Evolutionary conservation across 2,329 filamentous ascomycete species (phyloP), one percentile per base, ranked within the genome.

Genomic region (Ceratocystis smalleyi): DNA sequence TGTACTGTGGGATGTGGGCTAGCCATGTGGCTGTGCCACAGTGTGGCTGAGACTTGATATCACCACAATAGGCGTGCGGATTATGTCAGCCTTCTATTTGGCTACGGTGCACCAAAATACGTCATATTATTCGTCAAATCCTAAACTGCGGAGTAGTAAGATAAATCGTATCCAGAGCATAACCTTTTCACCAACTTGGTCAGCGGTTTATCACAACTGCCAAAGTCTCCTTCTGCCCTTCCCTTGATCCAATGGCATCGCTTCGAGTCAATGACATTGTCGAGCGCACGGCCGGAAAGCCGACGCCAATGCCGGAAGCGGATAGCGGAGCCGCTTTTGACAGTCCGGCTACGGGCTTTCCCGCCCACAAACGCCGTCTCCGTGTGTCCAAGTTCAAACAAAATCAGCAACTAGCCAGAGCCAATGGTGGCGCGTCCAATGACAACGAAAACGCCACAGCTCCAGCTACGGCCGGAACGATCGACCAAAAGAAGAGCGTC

Each of bases 341-440:
- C 43, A 67, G 70, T 32, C 73, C 75, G 1, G 74, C 78, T 3
- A 84, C 82, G 12, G 94, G 94, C 0, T 97, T 97, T 69, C 94
- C 94, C n/a, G 83, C 85, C 66, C 91, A 91, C 73, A 94, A 88
- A 73, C 90, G 88, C 72, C 84, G 91, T 68, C 80, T 78, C 64
- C 81, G 82, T 65, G 75, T 82, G 6, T 96, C 91, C 1, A 82
- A 87, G 1, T 96, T 96, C 77, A 95, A 90, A 72, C 85, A 89
- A 70, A 82, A 84, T 71, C 79, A 82, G 67, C 75, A 77, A 61
- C 6, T 64, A 10, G 65, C 65, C 40, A 64, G 60, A 47, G 65
- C 59, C 10, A 66, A 64, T 22, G 62, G 35, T n/a, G 57, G 49
- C 24, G 24, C 59, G 6, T 7, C 51, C 19, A 43, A 51, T 5